Evolutionary conservation across 768 basidiomycete genomes (phyloP), one percentile per base, ranked within the genome.

Genomic region (Phlebiopsis gigantea): DNA sequence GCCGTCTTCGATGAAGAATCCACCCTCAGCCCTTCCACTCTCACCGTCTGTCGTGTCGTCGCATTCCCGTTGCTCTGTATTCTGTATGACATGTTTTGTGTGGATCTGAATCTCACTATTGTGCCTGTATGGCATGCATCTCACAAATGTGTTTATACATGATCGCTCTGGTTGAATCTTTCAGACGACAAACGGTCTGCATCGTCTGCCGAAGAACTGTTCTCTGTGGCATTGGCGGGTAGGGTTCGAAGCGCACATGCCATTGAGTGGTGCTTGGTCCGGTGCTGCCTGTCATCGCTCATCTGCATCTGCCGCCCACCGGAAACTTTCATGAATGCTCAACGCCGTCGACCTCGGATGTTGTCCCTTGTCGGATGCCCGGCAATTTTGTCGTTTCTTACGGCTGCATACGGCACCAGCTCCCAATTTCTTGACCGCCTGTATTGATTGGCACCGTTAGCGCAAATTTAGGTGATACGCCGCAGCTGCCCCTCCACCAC

Each of bases 1-100:
- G 70, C 56, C 70, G 70, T 57, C 70, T 71, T 31, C 70, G 70
- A 55, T 71, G 58, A 66, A 57, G 29, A 21, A 43, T 14, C 44
- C 34, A 46, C 46, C 45, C 17, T 34, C 50, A 12, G 26, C 48
- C 19, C 47, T 50, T 49, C 55, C 26, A 58, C 46, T 52, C 49
- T 47, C 53, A 42, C 46, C 52, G 51, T 31, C 57, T 52, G 53
- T 61, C 59, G 56, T 62, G 59, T 57, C 56, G 46, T 56, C 46
- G 42, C 48, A 47, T 60, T 46, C 57, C 58, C 44, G 24, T 30
- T 49, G 28, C 53, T 55, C n/a, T 59, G 46, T 59, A 41, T 44
- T 51, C 29, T 56, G 58, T 59, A 59, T 59, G 58, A 59, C 46
- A 29, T 55, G 58, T 34, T 54, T 43, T 56, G 45, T 49, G 50